Evolutionary conservation across 2,329 filamentous ascomycete genomes (phyloP).

Genomic region (Nothopassalora personata): DNA sequence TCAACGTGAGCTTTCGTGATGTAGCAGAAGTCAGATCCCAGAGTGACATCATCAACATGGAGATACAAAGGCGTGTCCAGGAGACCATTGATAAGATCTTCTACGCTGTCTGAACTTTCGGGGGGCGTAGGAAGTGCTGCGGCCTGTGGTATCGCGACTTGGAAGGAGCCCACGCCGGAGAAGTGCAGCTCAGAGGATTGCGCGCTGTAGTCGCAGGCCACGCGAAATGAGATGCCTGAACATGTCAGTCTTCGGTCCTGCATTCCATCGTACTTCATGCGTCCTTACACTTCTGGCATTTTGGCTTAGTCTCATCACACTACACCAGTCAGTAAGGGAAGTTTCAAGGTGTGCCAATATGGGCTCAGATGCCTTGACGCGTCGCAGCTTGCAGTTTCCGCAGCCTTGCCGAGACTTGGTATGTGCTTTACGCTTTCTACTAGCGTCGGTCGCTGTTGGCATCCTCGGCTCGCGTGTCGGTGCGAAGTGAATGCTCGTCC

Average conservation of each 20-base stretch:
- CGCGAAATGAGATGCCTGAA: conserved; percentile 36
- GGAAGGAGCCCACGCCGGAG: conserved; percentile 21
- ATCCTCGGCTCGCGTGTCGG: not conserved
- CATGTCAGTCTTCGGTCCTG: too few species aligned
- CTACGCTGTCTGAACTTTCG: not conserved
- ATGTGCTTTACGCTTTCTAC: conserved; percentile 34
- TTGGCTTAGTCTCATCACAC: conserved; percentile 52
- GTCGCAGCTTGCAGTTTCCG: conserved; percentile 52
- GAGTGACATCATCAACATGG: conserved; percentile 6
- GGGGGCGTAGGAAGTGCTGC: conserved; percentile 2
- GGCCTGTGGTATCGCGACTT: conserved; percentile 5
- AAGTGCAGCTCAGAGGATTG: conserved; percentile 18
- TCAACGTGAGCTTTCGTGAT: conserved; percentile 19
- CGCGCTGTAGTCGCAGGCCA: conserved; percentile 46
- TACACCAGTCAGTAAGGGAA: conserved; percentile 22
- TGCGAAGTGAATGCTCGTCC: not conserved
- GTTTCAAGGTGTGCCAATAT: not conserved
- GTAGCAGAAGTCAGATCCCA: conserved; percentile 12
- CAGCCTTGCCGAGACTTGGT: conserved; percentile 52
- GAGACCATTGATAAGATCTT: conserved; percentile 9
- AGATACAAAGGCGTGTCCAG: conserved; percentile 16
- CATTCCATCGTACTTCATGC: too few species aligned
- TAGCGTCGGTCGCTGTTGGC: not conserved
- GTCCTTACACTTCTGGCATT: conserved; percentile 43
- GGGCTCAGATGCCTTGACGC: conserved; percentile 42